Evolutionary conservation across 1,284 basidiomycete genomes (phyloP), one percentile per base, ranked within the genome.

Genomic region (Meira miltonrushii): DNA sequence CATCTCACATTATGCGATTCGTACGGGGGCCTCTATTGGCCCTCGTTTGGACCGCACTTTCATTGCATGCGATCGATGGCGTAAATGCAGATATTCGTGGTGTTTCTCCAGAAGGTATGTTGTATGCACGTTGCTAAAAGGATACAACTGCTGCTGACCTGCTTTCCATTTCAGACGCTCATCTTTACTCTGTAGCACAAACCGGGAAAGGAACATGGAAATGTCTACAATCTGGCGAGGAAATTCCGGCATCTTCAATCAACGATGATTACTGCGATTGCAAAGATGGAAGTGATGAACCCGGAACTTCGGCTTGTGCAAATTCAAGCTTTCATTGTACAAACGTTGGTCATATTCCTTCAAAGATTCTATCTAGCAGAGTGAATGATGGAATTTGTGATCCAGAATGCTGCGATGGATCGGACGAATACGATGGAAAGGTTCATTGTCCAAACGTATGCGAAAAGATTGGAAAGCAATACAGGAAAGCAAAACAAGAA

Each of bases 201-300:
- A 19, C 51, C 41, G 65, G 59, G 2, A 51, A 52, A 17, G 41
- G 54, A 28, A 59, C 59, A 54, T 77, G 66, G 64, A 65, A 60
- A 40, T 77, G 72, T 39, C 64, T 76, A 39, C 61, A 66, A 46
- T 64, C 62, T 8, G 69, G 64, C 28, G 56, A 71, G 10, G 44
- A 65, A 17, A 78, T 83, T 49, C 80, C 86, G 1, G 90, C 86
- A 85, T 80, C 81, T 25, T 85, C 88, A 15, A 86, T 96, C 54
- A 96, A 96, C 76, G 91, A 96, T 77, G 92, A 96, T 79, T 93
- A 88, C 74, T 96, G 92, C 76, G 92, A 96, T 80, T 96, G 92
- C 77, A 82, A 82, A 39, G 93, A 96, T 74, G 92, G 92, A 11
- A 91, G 88, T 58, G 92, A 96, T 70, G 92, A 96, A 78, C 92